Evolutionary conservation across 306 rosid genomes (phyloP).

Genomic region (Elaeagnus macrophylla): DNA sequence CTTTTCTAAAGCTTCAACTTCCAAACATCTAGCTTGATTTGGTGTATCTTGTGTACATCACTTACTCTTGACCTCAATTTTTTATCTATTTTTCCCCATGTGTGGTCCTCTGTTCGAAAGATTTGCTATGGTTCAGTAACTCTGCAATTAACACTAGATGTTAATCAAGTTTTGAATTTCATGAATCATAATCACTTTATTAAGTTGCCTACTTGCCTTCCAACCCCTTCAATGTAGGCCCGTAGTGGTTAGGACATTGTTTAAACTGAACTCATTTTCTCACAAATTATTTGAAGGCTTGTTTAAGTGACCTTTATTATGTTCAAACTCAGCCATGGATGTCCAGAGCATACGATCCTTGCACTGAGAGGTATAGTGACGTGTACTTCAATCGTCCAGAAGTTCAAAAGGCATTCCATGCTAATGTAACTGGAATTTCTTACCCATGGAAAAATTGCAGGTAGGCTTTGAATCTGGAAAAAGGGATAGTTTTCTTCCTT

Average conservation of each 20-base stretch:
- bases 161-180: too few species aligned
- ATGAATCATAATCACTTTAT: too few species aligned
- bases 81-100: too few species aligned
- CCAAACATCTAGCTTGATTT: background rate
- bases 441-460: slow-evolving; percentile 88
- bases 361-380: slow-evolving; percentile 73
- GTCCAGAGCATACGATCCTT: slow-evolving; percentile 93
- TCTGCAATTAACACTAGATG: too few species aligned
- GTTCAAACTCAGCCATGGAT: slow-evolving; percentile 78
- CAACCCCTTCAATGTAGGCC: too few species aligned
- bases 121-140: too few species aligned
- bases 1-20: background rate
- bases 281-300: background rate
- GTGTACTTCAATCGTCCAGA: slow-evolving; percentile 79
- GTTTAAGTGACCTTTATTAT: slow-evolving; percentile 13
- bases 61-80: background rate
- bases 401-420: slow-evolving; percentile 90
- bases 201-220: too few species aligned
- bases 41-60: background rate
- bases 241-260: background rate
- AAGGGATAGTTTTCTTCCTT: slow-evolving; percentile 8
- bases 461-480: slow-evolving; percentile 23
- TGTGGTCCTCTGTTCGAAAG: too few species aligned
- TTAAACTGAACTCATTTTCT: background rate
- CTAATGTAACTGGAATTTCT: slow-evolving; percentile 67